Evolutionary conservation across 2,329 filamentous ascomycete species (phyloP).

Genomic region (Dactylellina haptotyla): DNA sequence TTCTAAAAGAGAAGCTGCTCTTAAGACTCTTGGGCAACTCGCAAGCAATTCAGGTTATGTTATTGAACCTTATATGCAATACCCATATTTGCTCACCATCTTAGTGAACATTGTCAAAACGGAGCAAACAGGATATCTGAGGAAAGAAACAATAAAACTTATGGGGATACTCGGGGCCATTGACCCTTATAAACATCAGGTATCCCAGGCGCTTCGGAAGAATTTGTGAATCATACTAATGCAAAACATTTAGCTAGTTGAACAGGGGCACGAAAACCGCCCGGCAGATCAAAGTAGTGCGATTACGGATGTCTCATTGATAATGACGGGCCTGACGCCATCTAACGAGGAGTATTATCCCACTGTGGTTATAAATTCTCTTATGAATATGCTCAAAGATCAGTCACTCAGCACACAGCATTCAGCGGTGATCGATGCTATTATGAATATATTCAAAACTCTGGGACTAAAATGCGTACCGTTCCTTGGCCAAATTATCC

Average conservation of each 20-base stretch:
- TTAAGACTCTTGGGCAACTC: slow-evolving; percentile 89
- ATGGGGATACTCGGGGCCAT: slow-evolving; percentile 94
- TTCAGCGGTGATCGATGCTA: slow-evolving; percentile 91
- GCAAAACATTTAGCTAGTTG: slow-evolving; percentile 76
- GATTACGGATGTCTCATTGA: slow-evolving; percentile 92
- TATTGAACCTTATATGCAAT: slow-evolving; percentile 93
- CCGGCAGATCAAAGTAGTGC: slow-evolving; percentile 72
- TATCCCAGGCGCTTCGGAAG: slow-evolving; percentile 58
- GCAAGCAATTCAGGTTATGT: slow-evolving; percentile 98
- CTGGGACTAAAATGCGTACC: slow-evolving; percentile 94
- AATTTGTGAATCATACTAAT: slow-evolving; percentile 9
- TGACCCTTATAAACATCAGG: slow-evolving; percentile 93
- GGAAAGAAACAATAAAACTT: slow-evolving; percentile 94
- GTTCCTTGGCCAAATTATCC: slow-evolving; percentile 92
- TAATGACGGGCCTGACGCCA: slow-evolving; percentile 96
- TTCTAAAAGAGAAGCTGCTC: slow-evolving; percentile 86
- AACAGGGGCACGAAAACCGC: slow-evolving; percentile 84
- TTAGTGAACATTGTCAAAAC: slow-evolving; percentile 93
- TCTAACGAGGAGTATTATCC: slow-evolving; percentile 99
- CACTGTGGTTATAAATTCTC: slow-evolving; percentile 94
- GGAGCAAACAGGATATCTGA: slow-evolving; percentile 84
- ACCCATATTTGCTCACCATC: slow-evolving; percentile 90
- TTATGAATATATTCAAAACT: slow-evolving; percentile 98
- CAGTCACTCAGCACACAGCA: slow-evolving; percentile 90
- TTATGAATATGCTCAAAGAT: slow-evolving; percentile 91